Conservation (phyloP, 2,329 filamentous ascomycete genomes). For the Fusarium xyrophilum region DNA sequence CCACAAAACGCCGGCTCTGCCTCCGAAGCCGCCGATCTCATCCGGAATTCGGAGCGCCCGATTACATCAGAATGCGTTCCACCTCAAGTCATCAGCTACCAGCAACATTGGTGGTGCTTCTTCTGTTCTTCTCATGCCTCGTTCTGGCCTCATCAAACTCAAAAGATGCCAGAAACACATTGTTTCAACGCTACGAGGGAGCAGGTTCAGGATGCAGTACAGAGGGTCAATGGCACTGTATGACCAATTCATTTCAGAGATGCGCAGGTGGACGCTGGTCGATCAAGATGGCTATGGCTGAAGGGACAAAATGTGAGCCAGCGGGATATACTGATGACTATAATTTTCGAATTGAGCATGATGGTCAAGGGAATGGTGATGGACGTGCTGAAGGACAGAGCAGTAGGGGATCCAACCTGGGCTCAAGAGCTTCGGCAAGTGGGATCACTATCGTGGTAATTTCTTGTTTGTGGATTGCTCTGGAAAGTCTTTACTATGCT, state of each 20-base stretch:
- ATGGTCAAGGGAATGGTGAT: conserved; percentile 16
- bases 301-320: conserved; percentile 56
- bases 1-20: conserved; percentile 28
- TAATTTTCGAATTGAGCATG: conserved; percentile 48
- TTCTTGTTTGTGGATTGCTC: conserved; percentile 8
- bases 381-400: conserved; percentile 1
- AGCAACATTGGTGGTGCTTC: not conserved
- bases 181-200: conserved; percentile 39
- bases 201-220: conserved; percentile 51
- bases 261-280: conserved; percentile 59
- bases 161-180: not conserved
- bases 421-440: not conserved
- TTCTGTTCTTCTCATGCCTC: conserved; percentile 21
- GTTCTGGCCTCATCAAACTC: conserved; percentile 6
- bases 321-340: conserved; percentile 49
- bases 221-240: conserved; percentile 64
- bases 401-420: conserved; percentile 16
- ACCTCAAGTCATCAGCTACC: not conserved
- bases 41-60: conserved; percentile 5
- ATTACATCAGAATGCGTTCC: conserved; percentile 19
- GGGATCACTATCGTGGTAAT: not conserved
- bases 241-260: conserved; percentile 57
- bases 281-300: conserved; percentile 50
- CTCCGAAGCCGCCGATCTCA: conserved; percentile 16
- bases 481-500: not conserved